Base-by-base conservation (phyloP, 257 asterid species). In the Solanum appendiculatum region DNA sequence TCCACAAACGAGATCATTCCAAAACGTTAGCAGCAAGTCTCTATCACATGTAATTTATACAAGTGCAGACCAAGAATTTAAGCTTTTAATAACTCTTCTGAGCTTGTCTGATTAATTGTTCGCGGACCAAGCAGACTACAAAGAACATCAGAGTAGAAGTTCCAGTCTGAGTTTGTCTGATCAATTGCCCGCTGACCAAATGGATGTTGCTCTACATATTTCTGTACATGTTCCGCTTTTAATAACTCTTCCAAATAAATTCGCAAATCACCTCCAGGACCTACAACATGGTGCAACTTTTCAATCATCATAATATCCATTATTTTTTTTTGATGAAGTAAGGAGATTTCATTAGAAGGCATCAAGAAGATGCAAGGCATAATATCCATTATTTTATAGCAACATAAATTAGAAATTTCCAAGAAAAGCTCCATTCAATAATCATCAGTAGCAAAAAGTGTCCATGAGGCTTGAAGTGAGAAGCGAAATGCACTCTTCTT, bases 221-320 rank as follows among this genome's bases (percentile, higher is more conserved):
- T 86, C 86, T 81, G 94, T 40, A 93, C 92, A 86, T 95, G 86
- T 40, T 91, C 93, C 16, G 95, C 89, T 58, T 58, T 44, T 42
- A 94, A 88, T 75, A 95, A 87, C 39, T 92, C 95, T 91, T 94
- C 95, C 89, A 96, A 91, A 91, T 96, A 95, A 73, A 89, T 94
- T 87, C 96, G 93, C 84, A 96, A 88, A 88, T 93, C 92, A 11
- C 99, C 99, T 88, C 94, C 97, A 12, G 94, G 96, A 21, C 92
- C 92, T 91, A 88, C 88, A 89, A 18, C 20, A 36, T 29, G 21
- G 80, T 58, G 18, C 15, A 68, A 69, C 63, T 42, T 56, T 36
- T 54, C 60, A 34, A 66, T 39, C 23, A 33, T 8, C 44, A 51
- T 51, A 7, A 11, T 83, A 14, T 23, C 21, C 29, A 48, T 29